These are phyloP conservation scores for Wolfiporia cocos DNA, from an alignment of 1,284 basidiomycete genomes.

Conservation along the genomic window DNA sequence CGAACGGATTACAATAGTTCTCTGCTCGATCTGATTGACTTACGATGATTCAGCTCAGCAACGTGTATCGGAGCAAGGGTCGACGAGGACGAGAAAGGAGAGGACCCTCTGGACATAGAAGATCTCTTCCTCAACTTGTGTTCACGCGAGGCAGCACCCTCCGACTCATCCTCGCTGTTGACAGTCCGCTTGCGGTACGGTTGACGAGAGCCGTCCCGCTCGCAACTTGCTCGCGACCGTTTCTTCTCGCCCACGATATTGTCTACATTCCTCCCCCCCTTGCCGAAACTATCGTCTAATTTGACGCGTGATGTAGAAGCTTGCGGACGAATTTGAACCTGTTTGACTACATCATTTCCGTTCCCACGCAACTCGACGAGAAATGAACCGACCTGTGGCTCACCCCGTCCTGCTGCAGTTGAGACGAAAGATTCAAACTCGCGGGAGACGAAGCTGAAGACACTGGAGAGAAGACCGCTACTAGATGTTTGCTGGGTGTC, in stretches of 20 bases:
- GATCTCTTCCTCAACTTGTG: too few relatives aligned
- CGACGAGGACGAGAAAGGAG: too few relatives aligned
- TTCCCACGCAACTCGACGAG: constrained; percentile 1
- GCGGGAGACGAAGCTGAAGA: constrained; percentile 62
- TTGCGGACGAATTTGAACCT: constrained; percentile 12
- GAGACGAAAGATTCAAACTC: constrained; percentile 66
- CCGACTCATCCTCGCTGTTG: too few relatives aligned
- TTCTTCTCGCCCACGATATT: constrained; percentile 10
- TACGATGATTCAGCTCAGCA: too few relatives aligned
- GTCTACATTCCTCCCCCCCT: constrained; percentile 6
- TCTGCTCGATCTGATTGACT: too few relatives aligned
- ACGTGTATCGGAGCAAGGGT: too few relatives aligned
- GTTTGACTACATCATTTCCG: constrained; percentile 2
- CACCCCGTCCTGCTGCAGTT: constrained; percentile 45
- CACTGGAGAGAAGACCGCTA: constrained; percentile 51
- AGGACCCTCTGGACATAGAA: too few relatives aligned
- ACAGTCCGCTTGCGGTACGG: too few relatives aligned
- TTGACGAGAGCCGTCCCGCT: constrained; percentile 4
- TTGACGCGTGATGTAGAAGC: constrained; percentile 23
- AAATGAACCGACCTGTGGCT: constrained; percentile 10
- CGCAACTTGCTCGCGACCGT: constrained; percentile 5
- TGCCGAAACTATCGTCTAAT: constrained; percentile 13
- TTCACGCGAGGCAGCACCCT: too few relatives aligned
- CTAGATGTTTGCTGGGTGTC: constrained; percentile 14
- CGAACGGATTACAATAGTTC: background rate